These are phyloP conservation scores for Tolypocladium inflatum DNA, from an alignment of 2,329 filamentous ascomycete genomes.

Conservation along the genomic window DNA sequence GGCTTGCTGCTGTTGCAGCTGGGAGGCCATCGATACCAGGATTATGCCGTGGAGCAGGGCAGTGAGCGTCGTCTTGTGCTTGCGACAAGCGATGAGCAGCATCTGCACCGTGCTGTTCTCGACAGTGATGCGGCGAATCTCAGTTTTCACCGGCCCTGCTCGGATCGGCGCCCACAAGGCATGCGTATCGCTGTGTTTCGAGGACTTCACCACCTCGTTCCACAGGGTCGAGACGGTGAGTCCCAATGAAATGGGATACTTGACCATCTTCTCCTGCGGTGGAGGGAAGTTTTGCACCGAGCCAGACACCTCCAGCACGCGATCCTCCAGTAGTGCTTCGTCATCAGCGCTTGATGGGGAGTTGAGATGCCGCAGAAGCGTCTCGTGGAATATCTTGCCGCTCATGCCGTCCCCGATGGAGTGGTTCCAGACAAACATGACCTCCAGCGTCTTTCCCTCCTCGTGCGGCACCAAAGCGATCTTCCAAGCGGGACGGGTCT, in stretches of 20 bases:
- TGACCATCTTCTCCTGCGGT: slow-evolving; percentile 1
- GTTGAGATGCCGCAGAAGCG: slow-evolving; percentile 1
- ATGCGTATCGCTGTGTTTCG: neutral
- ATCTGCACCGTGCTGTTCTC: neutral
- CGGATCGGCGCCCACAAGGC: neutral
- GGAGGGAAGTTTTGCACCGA: neutral
- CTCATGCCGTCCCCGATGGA: slow-evolving; percentile 9
- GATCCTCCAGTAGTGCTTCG: neutral
- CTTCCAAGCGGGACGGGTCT: neutral
- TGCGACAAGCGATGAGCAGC: neutral
- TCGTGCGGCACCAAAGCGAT: neutral
- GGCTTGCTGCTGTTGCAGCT: neutral
- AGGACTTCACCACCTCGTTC: neutral
- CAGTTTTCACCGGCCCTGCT: neutral
- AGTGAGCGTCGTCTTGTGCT: neutral
- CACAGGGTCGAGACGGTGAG: neutral
- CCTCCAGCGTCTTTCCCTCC: slow-evolving; percentile 1
- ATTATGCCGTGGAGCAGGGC: neutral
- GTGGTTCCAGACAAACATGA: slow-evolving; percentile 10
- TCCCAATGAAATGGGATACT: neutral
- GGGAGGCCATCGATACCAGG: neutral
- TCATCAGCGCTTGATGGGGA: neutral
- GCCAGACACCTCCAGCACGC: neutral
- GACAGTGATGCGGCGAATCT: neutral
- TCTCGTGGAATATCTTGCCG: slow-evolving; percentile 12